Percentiles rank a stretch among this genome's conserved stretches.
Evolutionary conservation across 805 yeast genomes (phyloP).

Genomic region (Hemisphaericaspora nanyangensis): DNA sequence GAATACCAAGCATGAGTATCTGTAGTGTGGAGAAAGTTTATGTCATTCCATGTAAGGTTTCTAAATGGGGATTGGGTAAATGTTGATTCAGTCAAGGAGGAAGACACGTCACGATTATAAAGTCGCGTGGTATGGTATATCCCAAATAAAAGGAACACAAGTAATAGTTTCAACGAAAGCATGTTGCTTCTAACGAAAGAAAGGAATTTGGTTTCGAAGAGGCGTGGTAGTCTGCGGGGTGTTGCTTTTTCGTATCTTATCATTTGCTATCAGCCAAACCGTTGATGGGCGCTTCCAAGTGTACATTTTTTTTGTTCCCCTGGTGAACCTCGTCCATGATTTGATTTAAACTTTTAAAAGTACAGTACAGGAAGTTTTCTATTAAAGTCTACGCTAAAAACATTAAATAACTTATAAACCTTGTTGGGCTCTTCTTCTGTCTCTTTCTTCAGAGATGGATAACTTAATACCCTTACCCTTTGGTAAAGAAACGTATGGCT

Average conservation of each 20-base stretch:
- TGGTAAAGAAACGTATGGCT: constrained; percentile 39
- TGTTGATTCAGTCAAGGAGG: not conserved
- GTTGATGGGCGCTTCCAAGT: too few species aligned
- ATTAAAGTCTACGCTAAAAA: not conserved
- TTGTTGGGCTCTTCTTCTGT: constrained; percentile 42
- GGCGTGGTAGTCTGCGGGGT: too few species aligned
- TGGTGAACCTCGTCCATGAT: too few species aligned
- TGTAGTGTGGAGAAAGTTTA: constrained; percentile 90
- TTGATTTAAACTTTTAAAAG: too few species aligned
- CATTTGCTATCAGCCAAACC: too few species aligned
- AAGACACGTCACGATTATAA: not conserved
- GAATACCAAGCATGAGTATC: constrained; percentile 98
- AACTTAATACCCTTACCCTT: constrained; percentile 44
- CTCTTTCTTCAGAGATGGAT: constrained; percentile 41
- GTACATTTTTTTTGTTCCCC: too few species aligned
- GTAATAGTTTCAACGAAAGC: not conserved
- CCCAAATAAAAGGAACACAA: not conserved
- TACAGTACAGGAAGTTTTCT: too few species aligned
- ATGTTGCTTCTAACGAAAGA: too few species aligned
- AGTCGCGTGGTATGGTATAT: too few species aligned
- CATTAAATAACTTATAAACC: constrained; percentile 23
- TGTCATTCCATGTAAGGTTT: constrained; percentile 60
- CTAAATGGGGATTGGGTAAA: constrained; percentile 19
- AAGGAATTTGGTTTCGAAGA: too few species aligned
- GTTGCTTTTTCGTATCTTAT: too few species aligned